Conservation (phyloP, 805 yeast genomes). For the Cyberlindnera japonica region DNA sequence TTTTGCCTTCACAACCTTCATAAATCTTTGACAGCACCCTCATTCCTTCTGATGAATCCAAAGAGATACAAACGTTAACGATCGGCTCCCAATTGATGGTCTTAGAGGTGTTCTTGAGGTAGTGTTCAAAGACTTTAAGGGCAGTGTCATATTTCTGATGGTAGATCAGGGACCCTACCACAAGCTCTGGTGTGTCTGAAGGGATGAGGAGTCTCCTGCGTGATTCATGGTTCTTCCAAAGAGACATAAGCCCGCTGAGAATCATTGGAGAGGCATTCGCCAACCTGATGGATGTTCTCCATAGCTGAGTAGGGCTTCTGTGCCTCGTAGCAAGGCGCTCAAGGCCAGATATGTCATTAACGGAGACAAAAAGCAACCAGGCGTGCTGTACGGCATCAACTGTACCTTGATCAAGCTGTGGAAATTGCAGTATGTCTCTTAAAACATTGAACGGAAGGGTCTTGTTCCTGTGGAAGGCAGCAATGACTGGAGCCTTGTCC, state of each 20-base stretch:
- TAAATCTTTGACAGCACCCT: slow-evolving; percentile 12
- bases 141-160: slow-evolving; percentile 17
- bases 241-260: slow-evolving; percentile 9
- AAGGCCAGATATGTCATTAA: slow-evolving; percentile 10
- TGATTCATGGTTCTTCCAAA: slow-evolving; percentile 4
- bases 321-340: background rate
- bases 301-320: slow-evolving; percentile 7
- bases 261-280: slow-evolving; percentile 17
- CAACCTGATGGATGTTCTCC: slow-evolving; percentile 18
- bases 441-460: slow-evolving; percentile 21
- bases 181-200: slow-evolving; percentile 10
- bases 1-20: slow-evolving; percentile 1
- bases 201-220: slow-evolving; percentile 9
- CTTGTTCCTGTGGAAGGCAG: slow-evolving; percentile 13
- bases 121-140: slow-evolving; percentile 3
- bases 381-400: slow-evolving; percentile 14
- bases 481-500: slow-evolving; percentile 14
- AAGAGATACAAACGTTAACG: slow-evolving; percentile 11
- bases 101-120: background rate
- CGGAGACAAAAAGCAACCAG: slow-evolving; percentile 16
- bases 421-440: slow-evolving; percentile 20
- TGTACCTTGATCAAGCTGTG: slow-evolving; percentile 1
- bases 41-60: slow-evolving; percentile 6
- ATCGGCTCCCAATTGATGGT: slow-evolving; percentile 17
- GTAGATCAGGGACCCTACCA: slow-evolving; percentile 17